These are phyloP conservation scores for Aspergillus leporis DNA, from an alignment of 495 filamentous ascomycete species.

Conservation along the genomic window DNA sequence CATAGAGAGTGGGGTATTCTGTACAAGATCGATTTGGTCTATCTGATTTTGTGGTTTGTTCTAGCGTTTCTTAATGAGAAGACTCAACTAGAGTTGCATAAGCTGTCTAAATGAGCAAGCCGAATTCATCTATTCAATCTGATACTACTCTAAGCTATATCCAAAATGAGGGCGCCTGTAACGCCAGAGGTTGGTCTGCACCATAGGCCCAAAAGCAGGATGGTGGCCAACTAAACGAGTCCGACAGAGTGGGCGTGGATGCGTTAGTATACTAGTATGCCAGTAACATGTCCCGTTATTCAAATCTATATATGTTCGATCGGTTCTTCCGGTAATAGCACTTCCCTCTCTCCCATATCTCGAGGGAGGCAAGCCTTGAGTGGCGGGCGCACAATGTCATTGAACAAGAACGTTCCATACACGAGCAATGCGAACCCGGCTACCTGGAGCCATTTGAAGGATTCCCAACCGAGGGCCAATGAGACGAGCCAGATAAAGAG, in stretches of 20 bases:
- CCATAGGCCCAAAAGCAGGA: background rate
- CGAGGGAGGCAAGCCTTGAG: conserved; percentile 58
- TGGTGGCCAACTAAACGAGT: background rate
- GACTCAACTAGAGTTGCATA: background rate
- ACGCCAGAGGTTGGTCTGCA: background rate
- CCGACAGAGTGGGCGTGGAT: background rate
- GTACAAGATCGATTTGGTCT: background rate
- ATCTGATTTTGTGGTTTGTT: background rate
- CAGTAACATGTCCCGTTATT: background rate
- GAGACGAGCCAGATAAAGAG: conserved; percentile 98
- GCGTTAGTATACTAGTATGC: background rate
- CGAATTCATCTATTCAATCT: background rate
- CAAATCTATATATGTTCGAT: conserved; percentile 67
- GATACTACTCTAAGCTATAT: background rate
- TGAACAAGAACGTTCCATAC: conserved; percentile 97
- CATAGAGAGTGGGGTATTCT: background rate
- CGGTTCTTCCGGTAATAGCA: conserved; percentile 80
- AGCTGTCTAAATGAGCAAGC: background rate
- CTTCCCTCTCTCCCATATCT: conserved; percentile 43
- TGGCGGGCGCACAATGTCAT: conserved; percentile 84
- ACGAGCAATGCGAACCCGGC: conserved; percentile 84
- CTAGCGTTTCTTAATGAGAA: background rate
- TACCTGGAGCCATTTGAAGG: conserved; percentile 97
- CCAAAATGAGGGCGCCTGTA: background rate
- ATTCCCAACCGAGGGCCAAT: conserved; percentile 91